A percentile compares a stretch with the other conserved stretches of the same genome.
Conservation (phyloP, 2,329 filamentous ascomycete genomes). For the Neofusicoccum sp. region DNA sequence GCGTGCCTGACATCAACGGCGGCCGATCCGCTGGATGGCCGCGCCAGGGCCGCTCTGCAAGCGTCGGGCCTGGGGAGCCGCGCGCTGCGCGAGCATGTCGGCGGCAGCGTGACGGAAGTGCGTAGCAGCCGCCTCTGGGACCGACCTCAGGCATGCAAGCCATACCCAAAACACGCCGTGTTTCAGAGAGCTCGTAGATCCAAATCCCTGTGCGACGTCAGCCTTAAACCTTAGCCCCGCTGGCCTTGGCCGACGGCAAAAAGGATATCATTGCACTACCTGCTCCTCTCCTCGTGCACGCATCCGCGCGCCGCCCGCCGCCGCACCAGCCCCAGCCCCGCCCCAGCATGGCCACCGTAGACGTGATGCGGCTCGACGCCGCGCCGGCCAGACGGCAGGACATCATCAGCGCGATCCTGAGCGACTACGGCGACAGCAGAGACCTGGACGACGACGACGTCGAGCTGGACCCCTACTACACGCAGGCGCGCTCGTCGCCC, state of each 20-base stretch:
- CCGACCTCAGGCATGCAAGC: conserved; percentile 23
- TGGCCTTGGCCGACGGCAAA: neutral
- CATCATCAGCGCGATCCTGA: conserved; percentile 41
- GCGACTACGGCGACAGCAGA: conserved; percentile 34
- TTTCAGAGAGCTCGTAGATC: conserved; percentile 32
- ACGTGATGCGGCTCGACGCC: conserved; percentile 15
- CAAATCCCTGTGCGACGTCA: conserved; percentile 29
- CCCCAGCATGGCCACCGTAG: conserved; percentile 27
- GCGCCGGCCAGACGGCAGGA: conserved; percentile 39
- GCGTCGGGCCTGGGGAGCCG: neutral
- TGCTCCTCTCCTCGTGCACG: neutral
- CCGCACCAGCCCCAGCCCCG: neutral
- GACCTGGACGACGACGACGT: conserved; percentile 4
- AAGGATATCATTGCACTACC: conserved; percentile 13
- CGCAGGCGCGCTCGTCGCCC: conserved; percentile 1
- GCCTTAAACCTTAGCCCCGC: conserved; percentile 31
- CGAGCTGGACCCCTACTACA: conserved; percentile 17
- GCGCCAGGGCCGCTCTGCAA: neutral
- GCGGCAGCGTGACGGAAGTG: neutral
- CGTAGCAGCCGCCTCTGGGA: neutral
- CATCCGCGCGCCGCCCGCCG: neutral
- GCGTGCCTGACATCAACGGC: neutral
- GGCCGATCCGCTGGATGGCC: neutral
- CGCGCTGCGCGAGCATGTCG: neutral
- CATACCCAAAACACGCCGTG: conserved; percentile 39